phyloP scores from a whole-genome alignment of 2,329 filamentous ascomycete genomes.

The Capronia epimyces region DNA sequence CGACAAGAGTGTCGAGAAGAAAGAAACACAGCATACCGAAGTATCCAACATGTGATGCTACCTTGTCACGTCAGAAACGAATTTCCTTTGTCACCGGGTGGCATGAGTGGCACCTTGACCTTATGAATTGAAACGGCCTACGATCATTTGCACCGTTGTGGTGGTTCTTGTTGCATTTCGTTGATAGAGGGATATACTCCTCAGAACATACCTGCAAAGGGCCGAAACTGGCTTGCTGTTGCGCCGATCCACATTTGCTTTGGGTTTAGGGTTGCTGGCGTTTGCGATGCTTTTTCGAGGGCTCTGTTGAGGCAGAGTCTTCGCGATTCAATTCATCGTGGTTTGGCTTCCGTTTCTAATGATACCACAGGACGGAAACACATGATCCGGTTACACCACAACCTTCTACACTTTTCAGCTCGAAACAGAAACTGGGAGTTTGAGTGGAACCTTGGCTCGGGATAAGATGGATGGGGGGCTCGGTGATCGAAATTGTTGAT shows the following conservation, averaged over 20 bases:
- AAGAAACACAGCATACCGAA: constrained; percentile 4
- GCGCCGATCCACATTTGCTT: not conserved
- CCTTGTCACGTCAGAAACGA: constrained; percentile 8
- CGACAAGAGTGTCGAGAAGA: not conserved
- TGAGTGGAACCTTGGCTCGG: no score
- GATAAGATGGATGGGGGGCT: no score
- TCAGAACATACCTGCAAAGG: constrained; percentile 1
- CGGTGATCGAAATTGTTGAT: no score
- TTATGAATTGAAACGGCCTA: constrained; percentile 14
- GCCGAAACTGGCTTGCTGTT: not conserved
- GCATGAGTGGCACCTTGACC: constrained; percentile 7
- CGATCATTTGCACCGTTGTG: constrained; percentile 1
- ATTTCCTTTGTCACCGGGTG: constrained; percentile 19
- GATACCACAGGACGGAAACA: not conserved
- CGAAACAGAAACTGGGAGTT: not conserved
- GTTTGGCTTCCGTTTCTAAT: not conserved
- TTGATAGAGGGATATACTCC: not conserved
- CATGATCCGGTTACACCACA: not conserved
- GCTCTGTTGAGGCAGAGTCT: not conserved
- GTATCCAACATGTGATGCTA: constrained; percentile 4
- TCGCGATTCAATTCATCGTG: not conserved
- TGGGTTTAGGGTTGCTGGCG: not conserved
- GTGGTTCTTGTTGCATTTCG: constrained; percentile 5
- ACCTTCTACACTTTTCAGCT: not conserved
- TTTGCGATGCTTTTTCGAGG: not conserved